Conservation (phyloP, 192 early-diverging fungal species). For the Coemansia sp. region DNA sequence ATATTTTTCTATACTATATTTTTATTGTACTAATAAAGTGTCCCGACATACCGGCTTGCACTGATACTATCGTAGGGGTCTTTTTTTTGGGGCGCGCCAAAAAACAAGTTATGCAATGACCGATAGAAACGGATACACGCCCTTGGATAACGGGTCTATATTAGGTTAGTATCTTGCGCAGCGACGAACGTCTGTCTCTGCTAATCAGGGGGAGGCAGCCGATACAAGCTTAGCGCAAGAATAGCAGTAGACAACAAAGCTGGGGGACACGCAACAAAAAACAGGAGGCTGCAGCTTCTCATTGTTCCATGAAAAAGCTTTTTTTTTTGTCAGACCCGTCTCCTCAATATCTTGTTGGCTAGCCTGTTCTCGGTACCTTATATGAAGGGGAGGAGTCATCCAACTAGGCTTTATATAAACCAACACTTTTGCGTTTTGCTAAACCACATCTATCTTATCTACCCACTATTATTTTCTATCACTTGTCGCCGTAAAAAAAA, state of each 20-base stretch:
- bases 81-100: background rate
- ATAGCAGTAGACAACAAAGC: background rate
- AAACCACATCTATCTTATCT: too few relatives aligned
- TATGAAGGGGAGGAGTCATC: too few relatives aligned
- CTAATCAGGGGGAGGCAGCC: too few relatives aligned
- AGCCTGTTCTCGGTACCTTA: too few relatives aligned
- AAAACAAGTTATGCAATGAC: constrained; percentile 12
- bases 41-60: background rate
- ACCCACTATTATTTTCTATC: background rate
- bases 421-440: too few relatives aligned
- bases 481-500: background rate
- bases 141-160: constrained; percentile 19
- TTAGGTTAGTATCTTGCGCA: constrained; percentile 18
- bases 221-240: background rate
- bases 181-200: too few relatives aligned
- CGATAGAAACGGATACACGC: constrained; percentile 30
- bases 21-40: too few relatives aligned
- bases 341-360: too few relatives aligned
- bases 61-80: background rate
- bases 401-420: too few relatives aligned
- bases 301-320: background rate
- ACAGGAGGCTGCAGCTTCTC: background rate
- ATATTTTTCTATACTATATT: constrained; percentile 9
- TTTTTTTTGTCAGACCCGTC: background rate
- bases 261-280: background rate